Evolutionary conservation across 2,329 filamentous ascomycete genomes (phyloP).

Genomic region (Fusarium algeriense): DNA sequence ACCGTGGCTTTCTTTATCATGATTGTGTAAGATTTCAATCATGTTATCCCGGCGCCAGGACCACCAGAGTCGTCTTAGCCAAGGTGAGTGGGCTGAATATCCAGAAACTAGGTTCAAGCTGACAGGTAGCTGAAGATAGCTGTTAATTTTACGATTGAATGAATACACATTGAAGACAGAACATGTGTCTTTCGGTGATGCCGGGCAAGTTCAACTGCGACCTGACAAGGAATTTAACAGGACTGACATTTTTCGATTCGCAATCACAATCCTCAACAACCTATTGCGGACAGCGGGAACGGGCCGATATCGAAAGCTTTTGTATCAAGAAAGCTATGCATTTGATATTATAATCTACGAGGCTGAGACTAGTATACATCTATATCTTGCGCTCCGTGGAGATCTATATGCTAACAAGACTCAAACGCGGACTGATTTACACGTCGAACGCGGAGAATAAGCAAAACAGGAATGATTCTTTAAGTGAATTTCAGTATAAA

Average conservation of each 20-base stretch:
- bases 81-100: not conserved
- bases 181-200: not conserved
- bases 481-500: not conserved
- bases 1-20: not conserved
- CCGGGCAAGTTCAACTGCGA: not conserved
- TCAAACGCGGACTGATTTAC: not conserved
- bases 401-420: fast-evolving
- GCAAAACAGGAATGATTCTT: not conserved
- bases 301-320: not conserved
- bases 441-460: not conserved
- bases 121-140: not conserved
- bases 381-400: not conserved
- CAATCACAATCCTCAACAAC: not conserved
- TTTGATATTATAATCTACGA: fast-evolving
- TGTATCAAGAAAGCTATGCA: not conserved
- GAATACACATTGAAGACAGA: not conserved
- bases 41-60: not conserved
- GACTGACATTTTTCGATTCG: fast-evolving
- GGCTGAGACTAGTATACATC: not conserved
- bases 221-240: not conserved
- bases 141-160: not conserved
- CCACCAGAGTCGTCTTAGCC: too few relatives aligned
- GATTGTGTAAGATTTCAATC: not conserved
- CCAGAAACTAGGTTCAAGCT: not conserved
- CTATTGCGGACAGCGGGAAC: not conserved